Base-by-base conservation (phyloP, 495 filamentous ascomycete genomes). In the Collariella sp. region DNA sequence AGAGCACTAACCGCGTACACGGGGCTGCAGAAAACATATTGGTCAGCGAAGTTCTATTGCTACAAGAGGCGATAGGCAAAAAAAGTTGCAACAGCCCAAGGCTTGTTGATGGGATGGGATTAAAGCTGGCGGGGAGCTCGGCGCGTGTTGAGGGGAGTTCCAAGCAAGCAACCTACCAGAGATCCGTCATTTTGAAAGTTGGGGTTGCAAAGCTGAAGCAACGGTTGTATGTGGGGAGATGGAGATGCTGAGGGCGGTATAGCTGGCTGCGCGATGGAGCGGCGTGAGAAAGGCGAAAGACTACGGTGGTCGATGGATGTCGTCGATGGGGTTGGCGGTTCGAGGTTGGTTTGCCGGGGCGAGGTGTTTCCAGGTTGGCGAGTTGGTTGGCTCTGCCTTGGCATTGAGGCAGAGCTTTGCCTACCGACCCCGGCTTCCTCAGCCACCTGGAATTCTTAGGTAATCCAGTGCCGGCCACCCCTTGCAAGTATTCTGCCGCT, bases 1-100 rank as follows among this genome's bases (percentile, higher is more conserved):
- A 50, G 50, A 54, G 59, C 70, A 96, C 91, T 87, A 76, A 98
- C 93, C 78, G 93, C 91, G 80, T 98, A 98, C 62, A 95, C 91
- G 75, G 93, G 93, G 77, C 93, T 98, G 64, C 62, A 63, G 15
- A 62, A 47, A 59, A 48, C 33, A 22, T 16, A 36, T 56, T 54
- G n/a, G 65, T 67, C 50, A 64, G 61, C 56, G 35, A 35, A 19
- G 40, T 45, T 39, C 18, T 12, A 52, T 19, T 38, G 16, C 26
- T 31, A 19, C 9, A 15, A 16, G 31, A n/a, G 4, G 7, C 19
- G 36, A 20, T 19, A 31, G 20, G 29, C 19, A 7, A 2, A 36
- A 7, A 24, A 29, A 36, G 46, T 22, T 18, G 20, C 33, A 6
- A 15, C 44, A 52, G 52, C 50, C 26, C 50, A 42, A 44, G 29